Evolutionary conservation across 2,329 filamentous ascomycete species (phyloP), one percentile per base, ranked within the genome.

Genomic region (Leptographium flavum): DNA sequence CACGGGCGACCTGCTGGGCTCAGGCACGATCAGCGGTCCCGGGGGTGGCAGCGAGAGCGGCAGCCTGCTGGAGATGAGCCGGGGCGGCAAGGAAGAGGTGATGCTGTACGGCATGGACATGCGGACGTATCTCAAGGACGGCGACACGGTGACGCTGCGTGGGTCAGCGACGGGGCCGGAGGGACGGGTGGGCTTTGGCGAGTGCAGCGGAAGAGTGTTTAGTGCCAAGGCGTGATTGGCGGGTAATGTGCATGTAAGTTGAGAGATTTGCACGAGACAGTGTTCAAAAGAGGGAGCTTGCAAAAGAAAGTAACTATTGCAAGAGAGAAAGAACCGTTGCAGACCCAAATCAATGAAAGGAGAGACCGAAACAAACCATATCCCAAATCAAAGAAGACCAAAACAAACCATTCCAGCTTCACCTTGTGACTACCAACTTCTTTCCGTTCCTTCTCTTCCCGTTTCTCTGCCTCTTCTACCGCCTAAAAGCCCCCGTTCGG

Each of bases 1-100:
- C 6, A 71, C 79, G 0, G 85, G 85, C 38, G 85, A 93, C 56
- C 59, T 92, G 37, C 63, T 93, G 9, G 85, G 83, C 2, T 85
- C 81, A 2, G 85, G 85, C 3, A 92, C 85, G 1, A 90, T 92
- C 54, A 70, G 67, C 53, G 68, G 68, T 6, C 59, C 63, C 4
- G 59, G 55, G 4, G 51, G 47, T 0, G 43, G 54, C 1, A 52
- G 52, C 5, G 59, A 67, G 53, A 58, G 60, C 30, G 68, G 68
- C 7, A 66, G 66, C 49, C 48, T 71, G 45, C 54, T 70, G 17
- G 68, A 71, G 58, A 57, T 68, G 56, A 68, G 58, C 21, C 59
- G 64, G 42, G 61, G 60, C n/a, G 68, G 68, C 8, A 67, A 65
- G 57, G 62, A 62, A 49, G 60, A 65, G 13, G 53, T 69, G 19